phyloP scores from a whole-genome alignment of 2,329 filamentous ascomycete species.

The Salinomyces thailandicus region DNA sequence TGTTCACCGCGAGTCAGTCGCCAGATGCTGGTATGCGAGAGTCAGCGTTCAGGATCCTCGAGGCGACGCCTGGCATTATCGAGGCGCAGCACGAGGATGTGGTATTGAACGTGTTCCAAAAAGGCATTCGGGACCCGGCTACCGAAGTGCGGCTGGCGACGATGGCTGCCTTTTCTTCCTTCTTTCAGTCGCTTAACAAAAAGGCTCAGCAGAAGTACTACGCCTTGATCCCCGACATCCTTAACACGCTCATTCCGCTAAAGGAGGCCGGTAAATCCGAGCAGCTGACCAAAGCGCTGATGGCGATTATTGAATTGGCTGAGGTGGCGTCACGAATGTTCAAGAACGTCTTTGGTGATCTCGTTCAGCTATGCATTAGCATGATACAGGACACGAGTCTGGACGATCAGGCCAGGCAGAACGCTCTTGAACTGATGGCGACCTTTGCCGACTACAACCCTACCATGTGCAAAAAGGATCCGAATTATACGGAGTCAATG shows the following conservation, averaged over 20 bases:
- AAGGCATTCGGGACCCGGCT: conserved; percentile 82
- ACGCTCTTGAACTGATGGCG: conserved; percentile 91
- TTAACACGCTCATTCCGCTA: conserved; percentile 88
- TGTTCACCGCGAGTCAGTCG: conserved; percentile 87
- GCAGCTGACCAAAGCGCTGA: conserved; percentile 76
- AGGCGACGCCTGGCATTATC: conserved; percentile 88
- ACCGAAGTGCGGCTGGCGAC: conserved; percentile 82
- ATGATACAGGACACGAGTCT: conserved; percentile 95
- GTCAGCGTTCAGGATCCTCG: conserved; percentile 88
- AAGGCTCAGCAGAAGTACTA: conserved; percentile 85
- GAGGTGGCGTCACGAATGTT: conserved; percentile 97
- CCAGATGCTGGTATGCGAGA: conserved; percentile 75
- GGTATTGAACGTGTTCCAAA: conserved; percentile 79
- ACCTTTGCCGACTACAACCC: conserved; percentile 94
- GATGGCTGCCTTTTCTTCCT: conserved; percentile 92
- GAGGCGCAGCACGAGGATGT: conserved; percentile 89
- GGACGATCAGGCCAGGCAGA: conserved; percentile 80
- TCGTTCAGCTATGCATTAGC: conserved; percentile 85
- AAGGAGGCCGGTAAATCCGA: conserved; percentile 88
- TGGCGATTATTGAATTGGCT: conserved; percentile 87
- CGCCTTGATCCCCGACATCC: conserved; percentile 72
- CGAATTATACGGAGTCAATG: conserved; percentile 89
- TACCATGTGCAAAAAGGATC: conserved; percentile 87
- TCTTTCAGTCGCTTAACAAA: conserved; percentile 84
- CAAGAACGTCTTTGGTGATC: conserved; percentile 80